Evolutionary conservation across 1,284 basidiomycete species (phyloP).

Genomic region (Ustilago nuda): DNA sequence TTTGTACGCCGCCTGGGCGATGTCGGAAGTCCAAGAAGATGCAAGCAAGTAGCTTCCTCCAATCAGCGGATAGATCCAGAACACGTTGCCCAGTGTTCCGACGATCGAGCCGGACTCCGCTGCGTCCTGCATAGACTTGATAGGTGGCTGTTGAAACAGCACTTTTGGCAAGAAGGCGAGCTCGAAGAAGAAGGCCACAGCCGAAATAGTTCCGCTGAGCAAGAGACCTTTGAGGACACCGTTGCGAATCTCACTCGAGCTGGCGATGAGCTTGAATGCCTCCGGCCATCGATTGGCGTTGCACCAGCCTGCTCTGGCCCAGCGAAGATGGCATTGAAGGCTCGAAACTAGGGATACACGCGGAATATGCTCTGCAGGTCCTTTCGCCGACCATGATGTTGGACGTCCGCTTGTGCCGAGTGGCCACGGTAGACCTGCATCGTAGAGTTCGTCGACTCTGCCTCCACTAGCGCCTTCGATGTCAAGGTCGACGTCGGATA

Average conservation of each 20-base stretch:
- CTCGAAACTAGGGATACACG: constrained; percentile 44
- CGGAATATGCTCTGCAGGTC: constrained; percentile 53
- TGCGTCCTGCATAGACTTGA: constrained; percentile 17
- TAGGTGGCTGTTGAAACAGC: constrained; percentile 45
- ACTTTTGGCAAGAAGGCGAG: constrained; percentile 64
- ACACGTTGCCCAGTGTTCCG: constrained; percentile 53
- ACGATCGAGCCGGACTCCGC: constrained; percentile 22
- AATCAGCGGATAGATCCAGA: constrained; percentile 67
- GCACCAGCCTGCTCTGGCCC: constrained; percentile 57
- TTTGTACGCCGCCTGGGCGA: constrained; percentile 63
- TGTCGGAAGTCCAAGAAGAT: constrained; percentile 64
- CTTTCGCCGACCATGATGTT: constrained; percentile 61
- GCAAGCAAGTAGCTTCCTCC: constrained; percentile 64
- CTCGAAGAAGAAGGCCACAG: constrained; percentile 63
- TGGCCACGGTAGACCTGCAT: constrained; percentile 54
- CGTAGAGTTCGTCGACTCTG: constrained; percentile 63
- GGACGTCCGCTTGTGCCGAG: constrained; percentile 27
- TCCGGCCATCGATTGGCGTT: constrained; percentile 62
- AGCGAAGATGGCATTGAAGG: constrained; percentile 49
- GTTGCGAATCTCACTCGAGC: constrained; percentile 56
- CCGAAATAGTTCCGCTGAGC: constrained; percentile 58
- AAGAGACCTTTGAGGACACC: constrained; percentile 63
- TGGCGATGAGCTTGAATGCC: constrained; percentile 42
- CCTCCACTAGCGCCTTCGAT: constrained; percentile 62
- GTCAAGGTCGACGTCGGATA: constrained; percentile 63